Evolutionary conservation across 345 rosid genomes (phyloP), one percentile per base, ranked within the genome.

Genomic region (Eucalyptus erythrocorys): DNA sequence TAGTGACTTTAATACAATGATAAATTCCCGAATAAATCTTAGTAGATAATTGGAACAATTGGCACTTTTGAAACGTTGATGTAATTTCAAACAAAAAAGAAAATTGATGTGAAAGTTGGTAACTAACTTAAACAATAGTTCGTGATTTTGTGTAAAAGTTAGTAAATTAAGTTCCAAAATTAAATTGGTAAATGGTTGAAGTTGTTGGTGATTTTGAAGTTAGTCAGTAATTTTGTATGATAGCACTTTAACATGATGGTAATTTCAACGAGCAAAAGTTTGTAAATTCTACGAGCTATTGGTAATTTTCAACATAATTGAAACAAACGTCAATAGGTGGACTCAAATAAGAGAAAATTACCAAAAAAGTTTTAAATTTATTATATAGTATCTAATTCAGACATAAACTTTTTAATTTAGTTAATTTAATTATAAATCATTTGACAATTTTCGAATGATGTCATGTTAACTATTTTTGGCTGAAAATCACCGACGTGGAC

Each of bases 401-500:
- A 32, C 1, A 0, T 32, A 3, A n/a, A n/a, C 0, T 1, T n/a
- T 61, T 64, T 6, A 7, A n/a, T 64, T 15, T n/a, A n/a, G 10
- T 16, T 5, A n/a, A 6, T n/a, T 61, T 30, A 61, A 61, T 61
- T n/a, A 0, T 64, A n/a, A 1, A 64, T 15, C 3, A 1, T 64
- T 76, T 37, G 2, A 76, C 0, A 8, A 19, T 76, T 3, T 76
- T 6, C 1, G 0, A 6, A 5, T 9, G 8, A 21, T 1, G 3
- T 76, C 14, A 6, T 37, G 12, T 11, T 14, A 5, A 6, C 6
- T 15, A 37, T 21, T 76, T 71, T 76, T 76, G 14, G 0, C 1
- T 5, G 3, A 22, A 19, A 34, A 34, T 71, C 3, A 4, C 4
- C 19, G 0, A 17, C 0, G 0, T 34, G 14, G 13, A 34, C 0